These are phyloP conservation scores for Parathielavia appendiculata DNA, from an alignment of 495 filamentous ascomycete genomes.

Conservation along the genomic window DNA sequence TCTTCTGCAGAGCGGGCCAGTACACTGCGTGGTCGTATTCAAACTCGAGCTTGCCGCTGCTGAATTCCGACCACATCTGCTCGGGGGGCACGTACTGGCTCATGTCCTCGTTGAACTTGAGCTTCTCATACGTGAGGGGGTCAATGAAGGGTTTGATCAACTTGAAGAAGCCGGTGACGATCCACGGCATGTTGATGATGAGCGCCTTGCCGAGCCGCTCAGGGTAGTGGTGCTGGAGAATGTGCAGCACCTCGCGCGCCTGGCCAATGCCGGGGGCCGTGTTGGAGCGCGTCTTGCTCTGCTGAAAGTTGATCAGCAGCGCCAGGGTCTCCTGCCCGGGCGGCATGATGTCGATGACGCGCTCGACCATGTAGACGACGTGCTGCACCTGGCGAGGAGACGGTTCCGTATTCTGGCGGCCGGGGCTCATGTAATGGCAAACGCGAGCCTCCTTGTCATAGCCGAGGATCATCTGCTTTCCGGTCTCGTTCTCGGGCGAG, in stretches of 20 bases:
- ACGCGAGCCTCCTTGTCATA: constrained; percentile 79
- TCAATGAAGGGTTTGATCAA: constrained; percentile 94
- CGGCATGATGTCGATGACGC: constrained; percentile 79
- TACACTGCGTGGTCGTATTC: constrained; percentile 82
- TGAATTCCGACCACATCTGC: constrained; percentile 69
- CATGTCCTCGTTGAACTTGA: constrained; percentile 91
- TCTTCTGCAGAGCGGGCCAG: constrained; percentile 75
- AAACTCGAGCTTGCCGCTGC: constrained; percentile 64
- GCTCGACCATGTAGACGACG: constrained; percentile 91
- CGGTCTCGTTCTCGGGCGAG: constrained; percentile 86
- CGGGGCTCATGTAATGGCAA: constrained; percentile 84
- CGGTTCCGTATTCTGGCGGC: constrained; percentile 84
- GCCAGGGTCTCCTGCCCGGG: constrained; percentile 80
- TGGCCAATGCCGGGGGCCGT: constrained; percentile 70
- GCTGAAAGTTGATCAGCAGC: constrained; percentile 81
- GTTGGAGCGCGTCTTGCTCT: constrained; percentile 60
- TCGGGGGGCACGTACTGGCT: constrained; percentile 65
- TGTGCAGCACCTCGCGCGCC: constrained; percentile 73
- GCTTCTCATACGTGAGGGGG: constrained; percentile 81
- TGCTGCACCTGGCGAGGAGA: constrained; percentile 89
- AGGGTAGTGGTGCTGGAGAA: constrained; percentile 91
- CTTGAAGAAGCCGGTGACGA: constrained; percentile 88
- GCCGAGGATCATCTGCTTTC: constrained; percentile 84
- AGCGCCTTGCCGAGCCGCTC: constrained; percentile 86
- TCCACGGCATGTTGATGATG: constrained; percentile 84